phyloP scores from a whole-genome alignment of 805 yeast genomes.

The Phaffomyces antillensis region DNA sequence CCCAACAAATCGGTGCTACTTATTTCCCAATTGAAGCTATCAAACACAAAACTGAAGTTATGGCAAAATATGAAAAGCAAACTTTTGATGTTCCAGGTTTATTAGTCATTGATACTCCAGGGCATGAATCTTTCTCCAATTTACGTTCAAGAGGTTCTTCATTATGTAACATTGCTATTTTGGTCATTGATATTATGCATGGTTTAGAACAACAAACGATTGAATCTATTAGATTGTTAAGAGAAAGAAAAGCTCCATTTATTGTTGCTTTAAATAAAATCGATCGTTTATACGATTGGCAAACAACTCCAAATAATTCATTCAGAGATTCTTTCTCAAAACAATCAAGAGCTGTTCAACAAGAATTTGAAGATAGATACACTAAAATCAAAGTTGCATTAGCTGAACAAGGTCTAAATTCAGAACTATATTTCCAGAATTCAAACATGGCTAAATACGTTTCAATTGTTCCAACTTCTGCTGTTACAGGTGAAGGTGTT shows the following conservation, averaged over 20 bases:
- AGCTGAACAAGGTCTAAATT: slow-evolving; percentile 97
- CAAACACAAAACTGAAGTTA: slow-evolving; percentile 82
- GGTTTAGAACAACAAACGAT: slow-evolving; percentile 97
- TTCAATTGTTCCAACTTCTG: slow-evolving; percentile 96
- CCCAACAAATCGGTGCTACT: slow-evolving; percentile 99
- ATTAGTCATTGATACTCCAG: slow-evolving; percentile 96
- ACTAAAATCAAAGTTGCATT: slow-evolving; percentile 81
- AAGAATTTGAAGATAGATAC: slow-evolving; percentile 85
- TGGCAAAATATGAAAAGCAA: slow-evolving; percentile 80
- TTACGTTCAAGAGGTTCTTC: slow-evolving; percentile 98
- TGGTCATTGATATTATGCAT: slow-evolving; percentile 98
- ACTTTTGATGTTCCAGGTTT: slow-evolving; percentile 95
- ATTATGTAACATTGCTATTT: slow-evolving; percentile 96
- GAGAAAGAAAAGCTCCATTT: slow-evolving; percentile 97
- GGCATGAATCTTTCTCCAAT: slow-evolving; percentile 98
- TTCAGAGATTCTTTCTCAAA: slow-evolving; percentile 88
- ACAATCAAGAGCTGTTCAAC: slow-evolving; percentile 79
- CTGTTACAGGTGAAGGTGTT: slow-evolving; percentile 99
- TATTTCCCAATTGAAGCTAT: slow-evolving; percentile 97
- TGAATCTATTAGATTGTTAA: slow-evolving; percentile 84
- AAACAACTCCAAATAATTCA: slow-evolving; percentile 81
- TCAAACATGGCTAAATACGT: slow-evolving; percentile 89
- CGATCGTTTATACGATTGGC: slow-evolving; percentile 96
- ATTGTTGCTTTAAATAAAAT: slow-evolving; percentile 95
- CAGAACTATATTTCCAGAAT: slow-evolving; percentile 94